Conservation (phyloP, 768 basidiomycete genomes). For the Clitopilus passeckerianus region DNA sequence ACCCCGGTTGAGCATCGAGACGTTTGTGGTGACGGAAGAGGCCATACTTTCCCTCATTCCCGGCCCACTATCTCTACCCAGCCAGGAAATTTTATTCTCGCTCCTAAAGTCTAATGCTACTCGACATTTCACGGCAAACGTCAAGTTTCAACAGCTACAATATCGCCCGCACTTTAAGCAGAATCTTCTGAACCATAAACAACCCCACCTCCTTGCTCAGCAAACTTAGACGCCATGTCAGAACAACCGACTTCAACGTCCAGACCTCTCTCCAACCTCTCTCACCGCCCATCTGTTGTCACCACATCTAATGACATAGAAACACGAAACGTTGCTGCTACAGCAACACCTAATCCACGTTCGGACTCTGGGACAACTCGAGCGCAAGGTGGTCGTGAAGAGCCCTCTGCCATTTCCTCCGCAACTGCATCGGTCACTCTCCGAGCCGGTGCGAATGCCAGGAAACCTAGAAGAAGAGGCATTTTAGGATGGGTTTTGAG, state of each 20-base stretch:
- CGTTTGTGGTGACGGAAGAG: neutral
- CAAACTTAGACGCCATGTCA: neutral
- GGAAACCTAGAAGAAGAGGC: neutral
- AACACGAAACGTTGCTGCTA: neutral
- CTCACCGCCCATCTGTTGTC: neutral
- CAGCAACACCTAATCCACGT: neutral
- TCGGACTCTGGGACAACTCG: neutral
- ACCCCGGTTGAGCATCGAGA: neutral
- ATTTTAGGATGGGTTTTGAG: conserved; percentile 22
- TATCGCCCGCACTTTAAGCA: neutral
- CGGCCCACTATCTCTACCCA: neutral
- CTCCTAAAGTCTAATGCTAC: neutral
- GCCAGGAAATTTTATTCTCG: neutral
- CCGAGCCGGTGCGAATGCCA: neutral
- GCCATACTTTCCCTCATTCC: neutral
- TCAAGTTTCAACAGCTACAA: neutral
- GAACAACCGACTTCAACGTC: neutral
- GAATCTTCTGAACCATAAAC: neutral
- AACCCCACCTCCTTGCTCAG: neutral
- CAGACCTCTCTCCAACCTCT: neutral
- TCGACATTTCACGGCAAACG: neutral
- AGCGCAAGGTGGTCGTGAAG: neutral
- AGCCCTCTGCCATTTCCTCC: conserved; percentile 2
- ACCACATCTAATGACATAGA: neutral
- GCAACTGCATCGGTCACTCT: conserved; percentile 10